Evolutionary conservation across 2,329 filamentous ascomycete genomes (phyloP).

Genomic region (Hymenotorrendiella dingleyae): DNA sequence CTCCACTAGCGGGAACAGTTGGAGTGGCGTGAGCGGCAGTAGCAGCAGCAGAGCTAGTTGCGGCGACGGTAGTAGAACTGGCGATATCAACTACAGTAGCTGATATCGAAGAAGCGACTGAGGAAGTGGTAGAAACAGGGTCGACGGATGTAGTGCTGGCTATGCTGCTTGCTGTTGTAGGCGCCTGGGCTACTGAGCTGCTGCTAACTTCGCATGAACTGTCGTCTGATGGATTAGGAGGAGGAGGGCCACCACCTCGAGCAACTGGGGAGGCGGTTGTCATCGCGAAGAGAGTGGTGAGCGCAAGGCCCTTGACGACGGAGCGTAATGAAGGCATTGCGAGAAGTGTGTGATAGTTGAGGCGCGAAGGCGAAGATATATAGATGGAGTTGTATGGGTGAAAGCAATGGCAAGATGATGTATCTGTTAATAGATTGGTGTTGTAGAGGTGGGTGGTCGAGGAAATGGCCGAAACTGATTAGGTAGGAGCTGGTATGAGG

Average conservation of each 20-base stretch:
- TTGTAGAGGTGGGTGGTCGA: too few relatives aligned
- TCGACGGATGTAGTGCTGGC: not conserved
- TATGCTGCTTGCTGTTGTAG: not conserved
- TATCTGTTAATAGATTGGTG: too few relatives aligned
- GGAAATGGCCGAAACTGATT: too few relatives aligned
- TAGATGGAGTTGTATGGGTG: too few relatives aligned
- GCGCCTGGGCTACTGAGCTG: not conserved
- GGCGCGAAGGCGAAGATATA: too few relatives aligned
- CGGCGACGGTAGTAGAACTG: not conserved
- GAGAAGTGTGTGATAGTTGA: not conserved
- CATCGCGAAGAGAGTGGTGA: slow-evolving; percentile 17
- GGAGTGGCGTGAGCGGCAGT: slow-evolving; percentile 10
- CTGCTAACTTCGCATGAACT: too few relatives aligned
- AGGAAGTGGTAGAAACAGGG: not conserved
- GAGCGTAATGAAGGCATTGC: slow-evolving; percentile 24
- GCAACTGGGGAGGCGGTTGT: slow-evolving; percentile 15
- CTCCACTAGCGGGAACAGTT: slow-evolving; percentile 19
- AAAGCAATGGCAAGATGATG: too few relatives aligned
- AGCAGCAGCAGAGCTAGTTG: not conserved
- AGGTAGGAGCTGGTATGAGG: too few relatives aligned
- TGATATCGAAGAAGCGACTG: slow-evolving; percentile 1
- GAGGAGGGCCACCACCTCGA: slow-evolving; percentile 1
- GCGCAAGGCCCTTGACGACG: slow-evolving; percentile 18
- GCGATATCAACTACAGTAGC: not conserved
- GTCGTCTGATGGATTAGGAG: not conserved